A percentile compares a stretch with the other conserved stretches of the same genome.
phyloP scores from a whole-genome alignment of 1,284 basidiomycete species.

The Papiliotrema nemorosa region DNA sequence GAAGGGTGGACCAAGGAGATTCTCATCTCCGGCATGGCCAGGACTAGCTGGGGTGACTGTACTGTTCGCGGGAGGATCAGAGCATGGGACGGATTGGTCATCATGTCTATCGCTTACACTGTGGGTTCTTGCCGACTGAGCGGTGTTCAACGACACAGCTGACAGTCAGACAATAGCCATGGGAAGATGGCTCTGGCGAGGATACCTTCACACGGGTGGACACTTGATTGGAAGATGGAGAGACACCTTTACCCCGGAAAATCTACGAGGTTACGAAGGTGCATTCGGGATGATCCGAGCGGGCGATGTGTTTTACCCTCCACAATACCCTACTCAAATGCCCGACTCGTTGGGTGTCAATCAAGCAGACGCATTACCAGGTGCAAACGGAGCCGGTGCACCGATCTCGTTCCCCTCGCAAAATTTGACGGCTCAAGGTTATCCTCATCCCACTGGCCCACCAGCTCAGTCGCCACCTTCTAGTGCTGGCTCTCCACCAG shows the following conservation, averaged over 20 bases:
- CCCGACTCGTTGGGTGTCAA: constrained; percentile 27
- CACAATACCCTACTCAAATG: constrained; percentile 32
- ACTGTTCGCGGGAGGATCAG: constrained; percentile 43
- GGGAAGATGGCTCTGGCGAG: constrained; percentile 47
- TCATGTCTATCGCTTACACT: constrained; percentile 25
- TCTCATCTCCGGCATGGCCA: constrained; percentile 37
- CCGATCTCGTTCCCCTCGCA: neutral
- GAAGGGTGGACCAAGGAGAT: constrained; percentile 50
- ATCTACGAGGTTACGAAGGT: constrained; percentile 40
- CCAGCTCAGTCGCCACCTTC: too few species aligned
- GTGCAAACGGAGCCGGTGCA: neutral
- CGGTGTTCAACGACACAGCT: constrained; percentile 2
- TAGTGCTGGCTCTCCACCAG: too few species aligned
- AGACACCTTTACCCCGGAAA: constrained; percentile 43
- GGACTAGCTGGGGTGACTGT: constrained; percentile 37
- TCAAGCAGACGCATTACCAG: neutral
- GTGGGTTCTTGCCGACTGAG: constrained; percentile 12
- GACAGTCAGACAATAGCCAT: constrained; percentile 18
- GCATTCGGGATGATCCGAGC: constrained; percentile 39
- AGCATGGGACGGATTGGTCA: constrained; percentile 47
- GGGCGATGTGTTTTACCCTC: constrained; percentile 36
- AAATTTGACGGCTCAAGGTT: neutral
- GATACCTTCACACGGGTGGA: constrained; percentile 45
- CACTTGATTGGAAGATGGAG: constrained; percentile 46
- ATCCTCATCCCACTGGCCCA: too few species aligned